Evolutionary conservation across 23 red algal genomes (phyloP).

Genomic region (Chondrus crispus): DNA sequence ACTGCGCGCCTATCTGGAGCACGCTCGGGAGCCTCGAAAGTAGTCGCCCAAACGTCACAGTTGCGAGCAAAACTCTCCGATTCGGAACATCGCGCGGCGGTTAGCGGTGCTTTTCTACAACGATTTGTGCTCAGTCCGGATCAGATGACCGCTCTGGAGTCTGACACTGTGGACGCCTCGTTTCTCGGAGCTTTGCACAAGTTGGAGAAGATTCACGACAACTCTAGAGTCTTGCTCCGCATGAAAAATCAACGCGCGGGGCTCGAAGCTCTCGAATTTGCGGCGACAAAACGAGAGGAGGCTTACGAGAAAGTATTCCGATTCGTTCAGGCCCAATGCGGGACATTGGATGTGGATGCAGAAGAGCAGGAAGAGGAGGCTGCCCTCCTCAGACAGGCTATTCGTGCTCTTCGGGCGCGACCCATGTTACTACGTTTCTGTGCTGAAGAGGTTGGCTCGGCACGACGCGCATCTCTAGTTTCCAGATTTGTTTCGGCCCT

Average conservation of each 20-base stretch:
- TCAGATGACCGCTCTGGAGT: slow-evolving; percentile 30
- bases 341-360: slow-evolving; percentile 58
- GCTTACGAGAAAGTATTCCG: slow-evolving; percentile 83
- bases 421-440: slow-evolving; percentile 68
- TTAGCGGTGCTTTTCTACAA: slow-evolving; percentile 51
- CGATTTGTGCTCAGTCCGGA: slow-evolving; percentile 55
- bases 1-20: slow-evolving; percentile 53
- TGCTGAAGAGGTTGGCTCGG: slow-evolving; percentile 71
- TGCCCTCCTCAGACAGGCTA: slow-evolving; percentile 49
- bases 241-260: slow-evolving; percentile 45
- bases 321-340: slow-evolving; percentile 73
- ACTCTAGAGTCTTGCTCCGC: slow-evolving; percentile 47
- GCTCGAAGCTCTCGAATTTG: slow-evolving; percentile 66
- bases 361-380: slow-evolving; percentile 68
- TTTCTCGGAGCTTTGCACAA: slow-evolving; percentile 60
- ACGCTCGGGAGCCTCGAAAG: slow-evolving; percentile 45
- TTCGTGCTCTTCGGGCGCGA: slow-evolving; percentile 65
- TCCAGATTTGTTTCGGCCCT: slow-evolving; percentile 74
- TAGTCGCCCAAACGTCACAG: slow-evolving; percentile 53
- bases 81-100: slow-evolving; percentile 19
- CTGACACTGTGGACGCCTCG: slow-evolving; percentile 14
- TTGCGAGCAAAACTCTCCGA: slow-evolving; percentile 53
- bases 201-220: slow-evolving; percentile 60
- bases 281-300: slow-evolving; percentile 76
- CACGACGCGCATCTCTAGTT: slow-evolving; percentile 70